phyloP scores from a whole-genome alignment of 352 stramenopile genomes.

The Halophytophthora batemanensis region DNA sequence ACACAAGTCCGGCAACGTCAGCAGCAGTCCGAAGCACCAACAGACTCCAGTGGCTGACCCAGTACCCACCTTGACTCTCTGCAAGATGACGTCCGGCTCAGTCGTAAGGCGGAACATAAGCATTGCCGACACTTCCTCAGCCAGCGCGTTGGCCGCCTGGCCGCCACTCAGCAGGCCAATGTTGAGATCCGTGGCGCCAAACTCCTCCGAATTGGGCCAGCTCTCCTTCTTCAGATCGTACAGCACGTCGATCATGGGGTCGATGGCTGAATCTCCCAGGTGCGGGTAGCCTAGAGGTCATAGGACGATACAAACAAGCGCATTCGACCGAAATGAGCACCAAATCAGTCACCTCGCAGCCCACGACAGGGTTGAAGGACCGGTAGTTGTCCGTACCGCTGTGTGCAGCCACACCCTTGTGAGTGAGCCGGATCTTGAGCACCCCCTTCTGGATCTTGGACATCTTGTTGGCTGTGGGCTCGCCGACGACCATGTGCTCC shows the following conservation, averaged over 20 bases:
- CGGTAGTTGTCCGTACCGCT: constrained; percentile 35
- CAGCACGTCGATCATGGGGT: constrained; percentile 81
- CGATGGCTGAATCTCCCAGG: constrained; percentile 78
- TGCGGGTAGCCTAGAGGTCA: constrained; percentile 62
- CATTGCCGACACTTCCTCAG: constrained; percentile 81
- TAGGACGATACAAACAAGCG: neutral
- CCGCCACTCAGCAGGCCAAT: constrained; percentile 80
- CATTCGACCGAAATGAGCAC: constrained; percentile 1
- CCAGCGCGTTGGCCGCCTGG: constrained; percentile 78
- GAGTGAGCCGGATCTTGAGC: constrained; percentile 77
- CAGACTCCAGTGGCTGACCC: neutral
- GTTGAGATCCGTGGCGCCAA: constrained; percentile 82
- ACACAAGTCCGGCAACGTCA: constrained; percentile 1
- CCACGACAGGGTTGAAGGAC: neutral
- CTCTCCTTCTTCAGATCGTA: constrained; percentile 74
- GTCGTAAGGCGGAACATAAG: constrained; percentile 87
- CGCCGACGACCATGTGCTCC: constrained; percentile 75
- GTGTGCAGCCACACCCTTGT: constrained; percentile 73
- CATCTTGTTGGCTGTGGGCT: constrained; percentile 80
- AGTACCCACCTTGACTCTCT: constrained; percentile 49
- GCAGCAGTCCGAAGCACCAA: neutral
- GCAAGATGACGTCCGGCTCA: constrained; percentile 64
- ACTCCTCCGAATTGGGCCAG: constrained; percentile 78
- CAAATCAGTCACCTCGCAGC: neutral
- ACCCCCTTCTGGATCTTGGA: constrained; percentile 86